Evolutionary conservation across 257 asterid genomes (phyloP).

Genomic region (Ilex aquifolium): DNA sequence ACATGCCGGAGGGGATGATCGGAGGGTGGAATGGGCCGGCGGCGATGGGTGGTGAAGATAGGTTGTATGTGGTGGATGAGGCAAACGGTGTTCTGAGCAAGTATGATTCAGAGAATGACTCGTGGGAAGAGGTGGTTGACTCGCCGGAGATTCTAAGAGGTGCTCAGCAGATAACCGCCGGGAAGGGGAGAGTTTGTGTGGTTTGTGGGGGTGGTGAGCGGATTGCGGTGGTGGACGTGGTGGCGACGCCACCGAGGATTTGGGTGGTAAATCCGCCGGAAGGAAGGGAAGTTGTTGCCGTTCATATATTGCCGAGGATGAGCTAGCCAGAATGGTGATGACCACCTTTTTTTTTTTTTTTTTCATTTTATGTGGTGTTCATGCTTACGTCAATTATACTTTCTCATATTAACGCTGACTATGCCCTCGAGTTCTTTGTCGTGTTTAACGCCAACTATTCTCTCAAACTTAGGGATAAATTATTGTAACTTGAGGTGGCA

Average conservation of each 20-base stretch:
- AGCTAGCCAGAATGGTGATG: conserved; percentile 7
- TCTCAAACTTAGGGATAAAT: too few species aligned
- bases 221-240: conserved; percentile 50
- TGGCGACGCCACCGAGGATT: conserved; percentile 26
- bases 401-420: too few species aligned
- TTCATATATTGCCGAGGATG: conserved; percentile 71
- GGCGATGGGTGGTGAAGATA: conserved; percentile 26
- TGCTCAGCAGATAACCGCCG: conserved; percentile 50
- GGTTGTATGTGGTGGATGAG: conserved; percentile 56
- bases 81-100: conserved; percentile 39
- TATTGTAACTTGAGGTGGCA: too few species aligned
- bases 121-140: conserved; percentile 49
- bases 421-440: too few species aligned
- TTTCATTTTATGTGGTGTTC: too few species aligned
- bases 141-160: conserved; percentile 41
- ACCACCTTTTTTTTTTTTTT: too few species aligned
- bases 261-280: conserved; percentile 47
- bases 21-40: conserved; percentile 70
- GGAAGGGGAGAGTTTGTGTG: conserved; percentile 52
- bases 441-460: too few species aligned
- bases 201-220: conserved; percentile 29
- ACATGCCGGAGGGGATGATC: conserved; percentile 59
- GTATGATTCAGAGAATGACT: conserved; percentile 42
- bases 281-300: conserved; percentile 50
- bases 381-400: too few species aligned